Percentiles rank a stretch among this genome's conserved stretches.
Evolutionary conservation across 305 asterid species (phyloP).

Genomic region (Solanum hybrid): DNA sequence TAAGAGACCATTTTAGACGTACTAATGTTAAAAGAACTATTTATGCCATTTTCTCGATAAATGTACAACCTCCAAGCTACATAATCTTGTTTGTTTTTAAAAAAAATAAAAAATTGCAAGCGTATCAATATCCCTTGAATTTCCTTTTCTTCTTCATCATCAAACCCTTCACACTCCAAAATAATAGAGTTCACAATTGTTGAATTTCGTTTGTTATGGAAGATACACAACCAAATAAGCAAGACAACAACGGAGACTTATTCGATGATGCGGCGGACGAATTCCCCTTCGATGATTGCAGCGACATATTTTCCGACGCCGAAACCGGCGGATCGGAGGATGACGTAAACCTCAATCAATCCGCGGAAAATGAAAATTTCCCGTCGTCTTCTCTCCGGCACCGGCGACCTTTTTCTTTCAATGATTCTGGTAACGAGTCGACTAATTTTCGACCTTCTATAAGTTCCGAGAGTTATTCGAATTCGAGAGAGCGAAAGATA

Average conservation of each 20-base stretch:
- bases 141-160: not conserved
- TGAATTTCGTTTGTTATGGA: constrained; percentile 13
- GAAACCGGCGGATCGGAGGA: constrained; percentile 3
- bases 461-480: constrained; percentile 21
- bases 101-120: not conserved
- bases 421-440: constrained; percentile 14
- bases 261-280: constrained; percentile 46
- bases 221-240: constrained; percentile 1
- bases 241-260: not conserved
- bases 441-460: constrained; percentile 22
- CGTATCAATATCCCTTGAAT: not conserved
- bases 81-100: not conserved
- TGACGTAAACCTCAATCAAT: constrained; percentile 12
- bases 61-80: not conserved
- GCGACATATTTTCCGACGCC: constrained; percentile 20
- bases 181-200: not conserved
- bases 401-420: constrained; percentile 17
- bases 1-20: no score
- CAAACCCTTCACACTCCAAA: not conserved
- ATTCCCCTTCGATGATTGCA: constrained; percentile 37
- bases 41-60: not conserved
- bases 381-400: constrained; percentile 6
- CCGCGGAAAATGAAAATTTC: constrained; percentile 10
- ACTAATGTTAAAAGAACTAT: no score
- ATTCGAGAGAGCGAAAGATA: constrained; percentile 11